Conservation (phyloP, 2,329 filamentous ascomycete species). For the Diaporthe nobilis region DNA sequence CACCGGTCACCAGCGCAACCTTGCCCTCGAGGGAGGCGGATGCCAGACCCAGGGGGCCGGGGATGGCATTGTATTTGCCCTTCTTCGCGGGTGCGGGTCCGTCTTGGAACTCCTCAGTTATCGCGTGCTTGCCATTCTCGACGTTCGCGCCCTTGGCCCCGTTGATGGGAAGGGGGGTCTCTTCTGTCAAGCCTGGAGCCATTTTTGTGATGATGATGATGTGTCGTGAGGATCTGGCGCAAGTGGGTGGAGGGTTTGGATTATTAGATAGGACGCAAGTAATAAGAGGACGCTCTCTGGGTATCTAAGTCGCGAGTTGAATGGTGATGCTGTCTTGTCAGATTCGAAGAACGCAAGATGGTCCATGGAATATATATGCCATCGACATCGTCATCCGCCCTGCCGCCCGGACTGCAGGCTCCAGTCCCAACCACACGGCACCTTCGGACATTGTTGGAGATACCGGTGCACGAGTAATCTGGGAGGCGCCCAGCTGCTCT, state of each 20-base stretch:
- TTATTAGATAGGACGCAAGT: neutral
- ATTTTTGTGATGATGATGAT: constrained; percentile 30
- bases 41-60: constrained; percentile 55
- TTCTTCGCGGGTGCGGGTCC: constrained; percentile 40
- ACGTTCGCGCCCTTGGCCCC: neutral
- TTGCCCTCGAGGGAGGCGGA: constrained; percentile 57
- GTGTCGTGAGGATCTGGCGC: neutral
- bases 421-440: constrained; percentile 5
- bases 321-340: neutral
- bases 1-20: constrained; percentile 56
- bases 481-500: constrained; percentile 6
- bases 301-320: neutral
- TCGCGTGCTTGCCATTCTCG: constrained; percentile 36
- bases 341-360: neutral
- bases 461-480: constrained; percentile 28
- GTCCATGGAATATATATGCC: constrained; percentile 28
- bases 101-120: constrained; percentile 41
- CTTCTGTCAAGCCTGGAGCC: constrained; percentile 37
- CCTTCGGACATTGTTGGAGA: constrained; percentile 42
- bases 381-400: neutral
- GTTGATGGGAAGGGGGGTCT: constrained; percentile 23
- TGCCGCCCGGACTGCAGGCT: neutral
- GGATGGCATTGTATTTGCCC: constrained; percentile 55
- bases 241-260: neutral
- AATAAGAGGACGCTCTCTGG: neutral